These are phyloP conservation scores for Glebionis coronaria DNA, from an alignment of 129 eudicot species.

Conservation along the genomic window DNA sequence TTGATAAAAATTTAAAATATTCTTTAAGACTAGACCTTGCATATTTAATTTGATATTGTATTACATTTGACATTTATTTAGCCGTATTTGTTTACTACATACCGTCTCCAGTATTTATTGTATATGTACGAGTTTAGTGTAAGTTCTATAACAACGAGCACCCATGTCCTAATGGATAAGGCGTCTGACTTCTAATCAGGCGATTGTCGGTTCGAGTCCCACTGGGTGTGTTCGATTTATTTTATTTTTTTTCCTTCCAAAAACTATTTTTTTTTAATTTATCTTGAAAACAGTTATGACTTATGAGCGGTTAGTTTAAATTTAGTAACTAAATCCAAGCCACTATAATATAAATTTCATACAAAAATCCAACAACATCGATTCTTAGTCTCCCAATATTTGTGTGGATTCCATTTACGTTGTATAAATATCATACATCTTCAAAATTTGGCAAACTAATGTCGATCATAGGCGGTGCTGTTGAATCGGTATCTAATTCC, in stretches of 20 bases:
- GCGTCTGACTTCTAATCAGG: slow-evolving; percentile 99
- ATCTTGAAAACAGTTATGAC: slow-evolving; percentile 6
- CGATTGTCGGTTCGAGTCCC: slow-evolving; percentile 99
- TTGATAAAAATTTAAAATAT: too few species aligned
- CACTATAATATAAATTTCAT: background rate
- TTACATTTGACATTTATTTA: too few species aligned
- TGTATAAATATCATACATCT: slow-evolving; percentile 1
- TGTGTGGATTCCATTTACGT: slow-evolving; percentile 14
- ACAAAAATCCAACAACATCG: background rate
- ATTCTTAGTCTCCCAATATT: slow-evolving; percentile 11
- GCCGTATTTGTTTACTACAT: too few species aligned
- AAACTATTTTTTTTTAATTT: background rate
- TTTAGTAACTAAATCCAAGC: slow-evolving; percentile 3
- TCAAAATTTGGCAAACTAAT: slow-evolving; percentile 11
- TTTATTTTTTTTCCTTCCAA: background rate
- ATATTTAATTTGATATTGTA: too few species aligned
- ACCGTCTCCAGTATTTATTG: too few species aligned
- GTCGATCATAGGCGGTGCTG: slow-evolving; percentile 12
- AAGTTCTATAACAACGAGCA: too few species aligned
- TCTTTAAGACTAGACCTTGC: too few species aligned
- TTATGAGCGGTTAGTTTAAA: slow-evolving; percentile 13
- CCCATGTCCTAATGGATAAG: slow-evolving; percentile 99
- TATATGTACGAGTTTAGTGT: too few species aligned
- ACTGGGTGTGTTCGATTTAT: slow-evolving; percentile 54
- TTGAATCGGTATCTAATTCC: slow-evolving; percentile 22